Base-by-base conservation (phyloP, 2,329 filamentous ascomycete genomes). In the Ilyonectria mors-panacis region DNA sequence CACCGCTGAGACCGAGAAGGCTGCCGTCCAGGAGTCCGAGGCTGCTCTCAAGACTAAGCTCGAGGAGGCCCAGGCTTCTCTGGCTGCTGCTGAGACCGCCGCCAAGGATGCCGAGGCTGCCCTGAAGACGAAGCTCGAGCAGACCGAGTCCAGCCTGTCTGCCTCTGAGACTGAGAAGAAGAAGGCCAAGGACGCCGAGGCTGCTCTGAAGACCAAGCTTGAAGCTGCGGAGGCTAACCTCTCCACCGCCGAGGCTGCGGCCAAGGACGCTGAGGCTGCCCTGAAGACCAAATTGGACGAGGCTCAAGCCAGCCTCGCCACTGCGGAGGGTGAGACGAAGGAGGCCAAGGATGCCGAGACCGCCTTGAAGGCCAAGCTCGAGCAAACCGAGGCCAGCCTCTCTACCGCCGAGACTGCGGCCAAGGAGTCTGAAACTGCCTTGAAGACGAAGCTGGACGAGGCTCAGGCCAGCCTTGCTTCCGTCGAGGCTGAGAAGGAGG, bases 161-260 rank as follows among this genome's bases (percentile, higher is more conserved):
- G 48, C 61, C 33, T 48, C 62, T 13, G 68, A 67, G 55, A 17
- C 63, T n/a, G 59, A 65, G 9, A 59, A 75, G 65, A 56, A 51
- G 26, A 59, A 59, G 54, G 69, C 70, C 44, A 65, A 75, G 66
- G 73, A 72, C 45, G 68, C 70, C 13, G 72, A 70, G 57, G 59
- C 72, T 39, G 56, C 61, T 17, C 59, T 74, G 21, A 70, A 73
- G 66, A 69, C 48, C 12, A 67, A 71, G 63, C 55, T 71, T 4
- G 51, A 53, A 26, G 58, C 54, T 9, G 51, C 26, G 13, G 13
- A 61, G 44, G 35, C 57, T 5, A 62, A 35, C 42, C 33, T 62
- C 12, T 21, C 51, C 10, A 28, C 39, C 12, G 58, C 53, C 23
- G 51, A 62, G 59, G 21, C 44, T 35, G 21, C 44, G 8, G 26